Base-by-base conservation (phyloP, 2,329 filamentous ascomycete genomes). In the Cercospora beticola region DNA sequence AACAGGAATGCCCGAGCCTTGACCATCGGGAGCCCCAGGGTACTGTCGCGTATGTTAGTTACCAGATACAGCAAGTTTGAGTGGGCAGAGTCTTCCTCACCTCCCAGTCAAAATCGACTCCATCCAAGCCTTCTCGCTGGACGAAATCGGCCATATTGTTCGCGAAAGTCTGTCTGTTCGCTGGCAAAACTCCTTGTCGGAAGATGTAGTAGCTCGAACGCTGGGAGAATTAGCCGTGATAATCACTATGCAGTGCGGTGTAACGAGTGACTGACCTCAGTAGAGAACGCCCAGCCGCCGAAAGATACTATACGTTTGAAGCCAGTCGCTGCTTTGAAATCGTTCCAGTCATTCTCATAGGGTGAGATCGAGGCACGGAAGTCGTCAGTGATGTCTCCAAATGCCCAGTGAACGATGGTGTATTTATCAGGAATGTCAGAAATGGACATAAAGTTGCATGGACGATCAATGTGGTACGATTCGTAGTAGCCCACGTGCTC, bases 391-490 rank as follows among this genome's bases (percentile, higher is more conserved):
- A 62, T 62, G 84, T 95, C 97, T 73, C 94, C 86, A 43, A 97
- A 87, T 31, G 93, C 95, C 71, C 92, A 92, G 63, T 93, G 87
- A 79, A 97, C 85, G 76, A 97, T 88, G 64, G 92, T 97, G 81
- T 97, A 83, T 12, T 92, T 92, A 83, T 98, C 94, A 63, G 94
- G 93, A 78, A 97, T 97, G 81, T 88, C 59, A n/a, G 59, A n/a
- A 16, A 62, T 72, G 65, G 5, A 75, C 61, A 4, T 72, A 66
- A 73, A 62, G 3, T 65, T 63, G 59, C 81, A 82, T 1, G 66
- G 8, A 1, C 81, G 76, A 59, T 76, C 68, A 9, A 71, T 31
- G 64, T 79, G 75, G 58, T 69, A 80, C 30, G 70, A 73, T 67
- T 81, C 76, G 65, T 76, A 83, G 65, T 78, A 82, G 1, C 68